phyloP scores from a whole-genome alignment of 257 asterid species.

The Handroanthus guayacan region DNA sequence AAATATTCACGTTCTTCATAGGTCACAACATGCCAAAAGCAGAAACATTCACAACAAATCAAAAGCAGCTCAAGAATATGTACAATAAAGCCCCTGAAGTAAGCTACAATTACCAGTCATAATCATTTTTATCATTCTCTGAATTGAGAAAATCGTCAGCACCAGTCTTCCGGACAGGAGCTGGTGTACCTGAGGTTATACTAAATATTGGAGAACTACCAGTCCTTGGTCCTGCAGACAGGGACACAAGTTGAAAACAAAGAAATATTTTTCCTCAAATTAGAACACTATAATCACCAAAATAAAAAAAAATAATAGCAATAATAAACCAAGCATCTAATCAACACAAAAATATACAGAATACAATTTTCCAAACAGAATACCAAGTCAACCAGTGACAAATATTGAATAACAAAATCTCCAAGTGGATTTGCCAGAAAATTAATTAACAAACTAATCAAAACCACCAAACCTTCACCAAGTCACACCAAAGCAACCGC shows the following conservation, averaged over 20 bases:
- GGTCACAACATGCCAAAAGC: constrained; percentile 23
- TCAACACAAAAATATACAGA: constrained; percentile 24
- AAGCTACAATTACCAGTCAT: constrained; percentile 74
- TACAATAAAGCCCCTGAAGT: constrained; percentile 9
- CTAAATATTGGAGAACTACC: constrained; percentile 77
- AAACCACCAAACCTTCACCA: constrained; percentile 35
- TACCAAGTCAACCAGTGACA: constrained; percentile 31
- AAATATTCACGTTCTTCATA: constrained; percentile 8
- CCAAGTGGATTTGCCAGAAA: constrained; percentile 41
- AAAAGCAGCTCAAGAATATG: constrained; percentile 33
- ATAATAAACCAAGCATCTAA: constrained; percentile 22
- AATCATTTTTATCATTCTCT: constrained; percentile 95
- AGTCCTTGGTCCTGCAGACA: constrained; percentile 63
- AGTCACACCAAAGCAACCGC: constrained; percentile 20
- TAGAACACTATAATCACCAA: constrained; percentile 10
- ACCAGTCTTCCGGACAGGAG: constrained; percentile 73
- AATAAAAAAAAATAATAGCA: neutral
- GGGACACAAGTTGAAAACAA: constrained; percentile 6
- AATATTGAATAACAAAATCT: constrained; percentile 37
- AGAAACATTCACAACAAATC: constrained; percentile 24
- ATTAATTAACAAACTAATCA: constrained; percentile 34
- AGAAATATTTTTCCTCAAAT: constrained; percentile 7
- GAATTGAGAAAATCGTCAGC: constrained; percentile 94
- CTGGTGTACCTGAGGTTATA: constrained; percentile 57
- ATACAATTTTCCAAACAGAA: constrained; percentile 27